Evolutionary conservation across 2,329 filamentous ascomycete species (phyloP).

Genomic region (Xylaria sp.): DNA sequence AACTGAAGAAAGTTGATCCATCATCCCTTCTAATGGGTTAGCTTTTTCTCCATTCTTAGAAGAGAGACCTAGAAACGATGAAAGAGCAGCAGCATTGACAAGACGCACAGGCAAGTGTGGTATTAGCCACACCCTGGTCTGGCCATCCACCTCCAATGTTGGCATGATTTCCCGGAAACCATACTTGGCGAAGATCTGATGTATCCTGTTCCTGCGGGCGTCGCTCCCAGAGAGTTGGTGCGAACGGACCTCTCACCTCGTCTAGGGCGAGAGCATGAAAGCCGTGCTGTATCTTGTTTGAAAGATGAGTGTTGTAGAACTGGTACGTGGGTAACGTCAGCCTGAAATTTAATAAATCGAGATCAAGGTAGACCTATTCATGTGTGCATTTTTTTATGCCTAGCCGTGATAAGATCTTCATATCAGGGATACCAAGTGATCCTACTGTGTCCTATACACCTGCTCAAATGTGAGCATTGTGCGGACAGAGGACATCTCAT

Average conservation of each 20-base stretch:
- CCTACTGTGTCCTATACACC: conserved; percentile 65
- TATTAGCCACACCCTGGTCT: conserved; percentile 57
- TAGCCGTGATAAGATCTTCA: conserved; percentile 54
- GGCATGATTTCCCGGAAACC: conserved; percentile 78
- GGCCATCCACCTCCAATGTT: conserved; percentile 77
- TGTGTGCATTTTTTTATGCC: conserved; percentile 59
- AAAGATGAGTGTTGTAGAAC: conserved; percentile 66
- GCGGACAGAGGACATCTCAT: neutral
- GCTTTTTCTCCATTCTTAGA: neutral
- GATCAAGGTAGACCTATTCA: conserved; percentile 56
- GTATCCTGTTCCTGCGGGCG: conserved; percentile 52
- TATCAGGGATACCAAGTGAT: conserved; percentile 51
- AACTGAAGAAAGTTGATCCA: conserved; percentile 64
- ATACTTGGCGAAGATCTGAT: conserved; percentile 63
- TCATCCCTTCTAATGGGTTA: conserved; percentile 61
- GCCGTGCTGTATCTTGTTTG: conserved; percentile 64
- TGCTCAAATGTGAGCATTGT: conserved; percentile 35
- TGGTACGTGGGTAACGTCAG: conserved; percentile 57
- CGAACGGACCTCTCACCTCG: conserved; percentile 65
- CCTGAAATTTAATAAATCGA: neutral
- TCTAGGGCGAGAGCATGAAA: conserved; percentile 70
- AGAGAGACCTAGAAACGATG: neutral
- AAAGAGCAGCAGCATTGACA: neutral
- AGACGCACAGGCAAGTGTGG: conserved; percentile 52
- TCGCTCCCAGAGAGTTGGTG: conserved; percentile 66